Evolutionary conservation across 306 rosid genomes (phyloP).

Genomic region (Lagenaria siceraria): DNA sequence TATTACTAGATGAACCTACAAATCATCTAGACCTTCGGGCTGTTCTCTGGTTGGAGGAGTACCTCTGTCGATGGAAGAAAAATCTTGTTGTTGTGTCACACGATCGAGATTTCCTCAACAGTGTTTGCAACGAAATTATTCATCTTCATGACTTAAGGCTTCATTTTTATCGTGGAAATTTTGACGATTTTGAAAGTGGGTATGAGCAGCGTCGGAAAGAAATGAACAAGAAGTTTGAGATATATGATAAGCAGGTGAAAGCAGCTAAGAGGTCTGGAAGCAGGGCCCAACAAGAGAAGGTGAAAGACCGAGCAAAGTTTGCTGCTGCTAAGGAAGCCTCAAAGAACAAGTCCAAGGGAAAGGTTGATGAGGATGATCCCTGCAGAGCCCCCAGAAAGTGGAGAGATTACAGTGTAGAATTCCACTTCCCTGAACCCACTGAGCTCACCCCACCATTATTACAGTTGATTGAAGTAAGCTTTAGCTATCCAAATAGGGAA

Average conservation of each 20-base stretch:
- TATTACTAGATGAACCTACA: conserved; percentile 39
- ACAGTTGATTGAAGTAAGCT: conserved; percentile 63
- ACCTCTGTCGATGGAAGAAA: conserved; percentile 68
- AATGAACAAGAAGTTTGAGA: conserved; percentile 57
- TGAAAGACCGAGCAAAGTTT: conserved; percentile 51
- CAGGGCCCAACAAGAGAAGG: conserved; percentile 57
- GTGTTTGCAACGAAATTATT: conserved; percentile 54
- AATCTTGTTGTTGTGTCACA: conserved; percentile 63
- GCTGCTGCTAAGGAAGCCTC: conserved; percentile 50
- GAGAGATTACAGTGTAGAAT: conserved; percentile 54
- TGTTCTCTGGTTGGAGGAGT: conserved; percentile 75
- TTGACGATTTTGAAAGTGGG: conserved; percentile 60
- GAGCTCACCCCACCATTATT: conserved; percentile 64
- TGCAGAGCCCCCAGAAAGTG: conserved; percentile 49
- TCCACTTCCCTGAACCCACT: conserved; percentile 64
- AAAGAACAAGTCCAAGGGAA: conserved; percentile 36
- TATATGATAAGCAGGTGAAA: conserved; percentile 44
- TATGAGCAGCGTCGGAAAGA: conserved; percentile 76
- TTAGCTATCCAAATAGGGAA: conserved; percentile 47
- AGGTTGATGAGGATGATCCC: conserved; percentile 36
- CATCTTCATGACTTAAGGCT: conserved; percentile 71
- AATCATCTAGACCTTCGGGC: conserved; percentile 58
- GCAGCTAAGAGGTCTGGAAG: conserved; percentile 56
- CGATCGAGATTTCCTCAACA: conserved; percentile 61
- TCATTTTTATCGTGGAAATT: conserved; percentile 65